Evolutionary conservation across 441 rosid genomes (phyloP), one percentile per base, ranked within the genome.

Genomic region (Populus trichocarpa): DNA sequence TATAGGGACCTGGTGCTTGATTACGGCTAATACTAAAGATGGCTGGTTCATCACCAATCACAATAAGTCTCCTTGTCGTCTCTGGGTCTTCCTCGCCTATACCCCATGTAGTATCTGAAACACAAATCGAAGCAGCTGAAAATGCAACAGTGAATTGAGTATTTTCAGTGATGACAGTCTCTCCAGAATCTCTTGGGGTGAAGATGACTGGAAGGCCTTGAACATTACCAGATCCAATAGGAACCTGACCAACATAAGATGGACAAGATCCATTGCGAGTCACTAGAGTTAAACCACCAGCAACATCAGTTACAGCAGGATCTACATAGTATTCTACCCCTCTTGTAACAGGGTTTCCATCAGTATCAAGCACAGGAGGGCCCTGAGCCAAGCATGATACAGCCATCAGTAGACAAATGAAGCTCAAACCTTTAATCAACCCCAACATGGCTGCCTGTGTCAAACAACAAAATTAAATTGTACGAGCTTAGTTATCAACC

Each of bases 41-140:
- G 20, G 57, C 46, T 12, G 28, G 28, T 23, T 36, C 53, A 8
- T 57, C 73, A 20, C 73, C 73, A 1, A 18, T 40, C 57, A 12
- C 73, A 9, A 70, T 22, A 70, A 38, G 22, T n/a, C 30, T 70
- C 1, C 73, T 70, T 2, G 12, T 20, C 5, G 73, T 70, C 28
- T 22, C 57, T 13, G 73, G n/a, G 22, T 70, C 73, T 23, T 70
- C 57, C 73, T 70, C 73, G 0, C 73, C 73, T 9, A 70, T 14
- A 25, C 36, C 28, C 69, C 69, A 67, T 12, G 69, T 14, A 6
- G 69, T 67, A 13, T 25, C 4, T 67, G 7, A 2, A 28, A 28
- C 69, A 28, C 69, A 67, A 12, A 2, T 67, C 0, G 69, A 8
- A 13, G 35, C 14, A 0, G 69, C 69, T 25, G 69, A 67, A 14